Base-by-base conservation (phyloP, 139 green algal genomes). In the Ettlia oleoabundans region DNA sequence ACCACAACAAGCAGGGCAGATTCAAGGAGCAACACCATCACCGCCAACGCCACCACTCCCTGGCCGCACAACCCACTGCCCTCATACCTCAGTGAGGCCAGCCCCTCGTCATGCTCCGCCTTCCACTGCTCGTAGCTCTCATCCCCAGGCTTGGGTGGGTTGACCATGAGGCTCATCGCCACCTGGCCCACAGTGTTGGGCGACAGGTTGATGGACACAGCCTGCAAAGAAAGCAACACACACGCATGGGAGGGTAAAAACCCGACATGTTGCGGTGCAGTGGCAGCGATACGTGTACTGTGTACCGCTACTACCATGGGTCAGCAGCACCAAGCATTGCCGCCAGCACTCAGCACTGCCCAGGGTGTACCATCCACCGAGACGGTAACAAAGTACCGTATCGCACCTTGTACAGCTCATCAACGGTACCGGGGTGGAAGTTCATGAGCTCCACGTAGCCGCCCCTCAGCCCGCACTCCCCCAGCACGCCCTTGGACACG, bases 361-460 rank as follows among this genome's bases (percentile, higher is more conserved):
- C 47, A 58, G 15, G 47, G 47, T 58, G 47, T 15, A 58, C 13
- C 15, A 58, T 15, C 10, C 13, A 58, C 13, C 42, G 7, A n/a
- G n/a, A n/a, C n/a, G n/a, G n/a, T n/a, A n/a, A n/a, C n/a, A n/a
- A n/a, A n/a, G n/a, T n/a, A n/a, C n/a, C n/a, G n/a, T n/a, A n/a
- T n/a, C 71, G 1, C 9, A 98, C 86, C 92, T 99, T 99, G 47
- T 96, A 92, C 78, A 99, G 85, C 89, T 98, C 85, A 6, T 95
- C 92, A 37, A 89, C 78, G 28, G 95, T 87, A 21, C 77, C 87
- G 2, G 83, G 77, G 28, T 93, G 86, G 70, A 97, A 93, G 84
- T 95, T 95, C 35, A 89, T 88, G 43, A 98, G 86, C 91, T 99
- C 96, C 79, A 98, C 91, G 90, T 98, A 99, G 13, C 94, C 94